These are phyloP conservation scores for Apiospora koreana DNA, from an alignment of 2,329 filamentous ascomycete genomes.

Conservation along the genomic window DNA sequence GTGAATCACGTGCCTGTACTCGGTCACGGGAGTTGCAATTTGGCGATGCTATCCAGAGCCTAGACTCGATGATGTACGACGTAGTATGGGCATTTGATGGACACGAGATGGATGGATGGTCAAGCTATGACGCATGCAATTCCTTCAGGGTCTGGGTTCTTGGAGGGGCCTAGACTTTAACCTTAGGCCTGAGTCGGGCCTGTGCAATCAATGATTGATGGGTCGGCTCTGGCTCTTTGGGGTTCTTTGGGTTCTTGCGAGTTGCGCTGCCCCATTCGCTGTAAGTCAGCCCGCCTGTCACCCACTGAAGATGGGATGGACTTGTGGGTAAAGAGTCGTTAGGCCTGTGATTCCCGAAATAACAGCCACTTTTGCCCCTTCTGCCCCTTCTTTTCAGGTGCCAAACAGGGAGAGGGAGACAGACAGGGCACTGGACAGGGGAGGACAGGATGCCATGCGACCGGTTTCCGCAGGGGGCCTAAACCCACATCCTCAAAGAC, in stretches of 20 bases:
- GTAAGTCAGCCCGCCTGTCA: neutral
- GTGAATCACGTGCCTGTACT: neutral
- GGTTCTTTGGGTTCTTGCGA: neutral
- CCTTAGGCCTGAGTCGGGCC: neutral
- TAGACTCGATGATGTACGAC: neutral
- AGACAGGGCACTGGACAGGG: too few relatives aligned
- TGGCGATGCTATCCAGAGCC: neutral
- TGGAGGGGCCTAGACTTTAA: neutral
- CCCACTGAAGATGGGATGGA: neutral
- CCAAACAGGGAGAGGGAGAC: neutral
- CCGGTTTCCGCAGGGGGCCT: neutral
- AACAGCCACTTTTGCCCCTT: neutral
- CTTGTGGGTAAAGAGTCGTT: neutral
- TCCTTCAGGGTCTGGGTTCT: neutral
- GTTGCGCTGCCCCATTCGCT: neutral
- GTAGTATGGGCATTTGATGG: neutral
- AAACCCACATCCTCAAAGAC: neutral
- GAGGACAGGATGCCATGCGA: neutral
- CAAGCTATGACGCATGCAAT: slow-evolving; percentile 1
- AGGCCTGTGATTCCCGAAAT: neutral
- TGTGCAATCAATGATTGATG: neutral
- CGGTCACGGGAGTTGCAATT: neutral
- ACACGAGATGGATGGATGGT: neutral
- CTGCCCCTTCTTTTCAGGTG: neutral
- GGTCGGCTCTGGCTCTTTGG: neutral